A percentile compares a stretch with the other conserved stretches of the same genome.
phyloP scores from a whole-genome alignment of 106 monocot genomes.

The Dioscorea alata region DNA sequence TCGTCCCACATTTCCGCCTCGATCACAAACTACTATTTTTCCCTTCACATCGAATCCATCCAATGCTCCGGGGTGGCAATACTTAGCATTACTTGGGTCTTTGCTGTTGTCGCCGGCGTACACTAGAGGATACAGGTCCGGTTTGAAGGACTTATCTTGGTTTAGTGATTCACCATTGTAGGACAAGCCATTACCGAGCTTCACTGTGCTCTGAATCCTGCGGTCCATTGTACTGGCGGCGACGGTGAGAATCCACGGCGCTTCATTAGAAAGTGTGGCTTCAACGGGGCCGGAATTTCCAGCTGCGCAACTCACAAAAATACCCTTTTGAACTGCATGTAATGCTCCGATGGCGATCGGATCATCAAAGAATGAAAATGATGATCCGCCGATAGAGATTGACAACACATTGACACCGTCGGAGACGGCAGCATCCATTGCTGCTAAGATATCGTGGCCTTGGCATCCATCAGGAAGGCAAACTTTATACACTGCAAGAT shows the following conservation, averaged over 20 bases:
- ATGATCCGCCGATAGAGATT: constrained; percentile 11
- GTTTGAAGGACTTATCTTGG: background rate
- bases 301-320: constrained; percentile 34
- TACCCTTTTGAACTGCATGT: constrained; percentile 21
- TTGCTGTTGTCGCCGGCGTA: no score
- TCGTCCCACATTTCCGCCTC: background rate
- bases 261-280: constrained; percentile 30
- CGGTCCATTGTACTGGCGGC: constrained; percentile 48
- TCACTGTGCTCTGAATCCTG: constrained; percentile 18
- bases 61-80: background rate
- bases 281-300: constrained; percentile 32
- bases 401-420: constrained; percentile 31
- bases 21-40: constrained; percentile 26
- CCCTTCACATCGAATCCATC: constrained; percentile 22
- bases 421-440: constrained; percentile 24
- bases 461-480: background rate
- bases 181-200: constrained; percentile 18
- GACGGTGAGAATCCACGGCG: constrained; percentile 59
- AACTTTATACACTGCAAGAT: constrained; percentile 28
- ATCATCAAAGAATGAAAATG: constrained; percentile 8
- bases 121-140: background rate
- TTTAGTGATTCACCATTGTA: constrained; percentile 26
- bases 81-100: no score
- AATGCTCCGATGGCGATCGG: constrained; percentile 34
- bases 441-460: constrained; percentile 15